Percentiles rank a stretch among this genome's conserved stretches.
phyloP scores from a whole-genome alignment of 441 rosid species.

The Gossypium davidsonii region DNA sequence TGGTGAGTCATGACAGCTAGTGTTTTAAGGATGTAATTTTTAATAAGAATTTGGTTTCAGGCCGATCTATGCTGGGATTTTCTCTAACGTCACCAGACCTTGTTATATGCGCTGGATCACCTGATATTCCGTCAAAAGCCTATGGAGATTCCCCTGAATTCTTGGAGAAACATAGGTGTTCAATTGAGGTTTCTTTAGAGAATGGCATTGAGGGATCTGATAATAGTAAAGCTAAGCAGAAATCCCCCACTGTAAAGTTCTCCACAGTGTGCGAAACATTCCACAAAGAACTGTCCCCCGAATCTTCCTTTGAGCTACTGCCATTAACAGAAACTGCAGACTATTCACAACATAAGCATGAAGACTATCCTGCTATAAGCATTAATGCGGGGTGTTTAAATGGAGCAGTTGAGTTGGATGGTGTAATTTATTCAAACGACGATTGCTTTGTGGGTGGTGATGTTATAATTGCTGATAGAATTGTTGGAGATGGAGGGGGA shows the following conservation, averaged over 20 bases:
- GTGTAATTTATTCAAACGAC: slow-evolving; percentile 32
- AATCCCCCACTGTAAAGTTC: slow-evolving; percentile 50
- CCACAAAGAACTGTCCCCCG: slow-evolving; percentile 49
- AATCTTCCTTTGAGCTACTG: slow-evolving; percentile 75
- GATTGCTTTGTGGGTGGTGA: slow-evolving; percentile 36
- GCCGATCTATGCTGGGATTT: slow-evolving; percentile 49
- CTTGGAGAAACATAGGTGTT: slow-evolving; percentile 21
- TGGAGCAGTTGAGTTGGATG: slow-evolving; percentile 21
- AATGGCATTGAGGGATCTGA: slow-evolving; percentile 51
- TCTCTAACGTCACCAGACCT: slow-evolving; percentile 63
- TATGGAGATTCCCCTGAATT: slow-evolving; percentile 44
- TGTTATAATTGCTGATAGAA: slow-evolving; percentile 28
- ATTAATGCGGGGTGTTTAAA: slow-evolving; percentile 42
- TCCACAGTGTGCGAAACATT: slow-evolving; percentile 60
- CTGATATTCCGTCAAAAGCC: slow-evolving; percentile 42
- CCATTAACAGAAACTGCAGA: slow-evolving; percentile 27
- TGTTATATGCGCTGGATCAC: slow-evolving; percentile 61
- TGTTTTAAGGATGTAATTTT: background rate
- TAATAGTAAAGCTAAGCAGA: slow-evolving; percentile 22
- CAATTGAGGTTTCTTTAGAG: slow-evolving; percentile 69
- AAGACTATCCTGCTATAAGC: slow-evolving; percentile 23
- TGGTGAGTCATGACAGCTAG: background rate
- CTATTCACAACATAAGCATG: slow-evolving; percentile 5
- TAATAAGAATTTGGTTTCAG: slow-evolving; percentile 25
- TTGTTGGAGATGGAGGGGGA: slow-evolving; percentile 27